Evolutionary conservation across 495 filamentous ascomycete species (phyloP), one percentile per base, ranked within the genome.

Genomic region (Gamarada debralockiae): DNA sequence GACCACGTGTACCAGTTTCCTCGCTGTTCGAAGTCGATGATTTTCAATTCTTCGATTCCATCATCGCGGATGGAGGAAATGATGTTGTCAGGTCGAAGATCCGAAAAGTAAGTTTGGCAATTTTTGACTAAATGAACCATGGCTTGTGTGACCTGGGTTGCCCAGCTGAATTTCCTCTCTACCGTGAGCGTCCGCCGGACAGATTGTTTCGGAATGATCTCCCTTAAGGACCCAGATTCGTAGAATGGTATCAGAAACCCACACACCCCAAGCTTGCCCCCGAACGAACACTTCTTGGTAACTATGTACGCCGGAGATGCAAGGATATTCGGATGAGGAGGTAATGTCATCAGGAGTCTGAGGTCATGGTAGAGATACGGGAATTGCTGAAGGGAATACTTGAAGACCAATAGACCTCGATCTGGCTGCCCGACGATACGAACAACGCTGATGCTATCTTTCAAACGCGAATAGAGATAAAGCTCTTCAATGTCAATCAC

Each of bases 11-110:
- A 72, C 73, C 72, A 78, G 14, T 75, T 70, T 4, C 73, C 73
- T 36, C 74, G 68, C 58, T 78, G 75, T 53, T 79, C 75, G 45
- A 78, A 77, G 50, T 79, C 75, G 10, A 77, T 66, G 70, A 79
- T 71, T 51, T 78, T 52, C 5, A 72, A 43, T 12, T 52, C 49
- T n/a, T 3, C 8, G 10, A 18, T 37, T 29, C 73, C 69, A 6
- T 15, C 27, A 25, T 2, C 37, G 48, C 44, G 70, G 69, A 50
- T 72, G 66, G 20, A 70, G 41, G 45, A 70, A 66, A n/a, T 65
- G 61, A 33, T 69, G 69, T 51, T 69, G 68, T 0, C 62, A 58
- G 2, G 33, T 34, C 3, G 9, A 7, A 3, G 29, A 17, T 13
- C n/a, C n/a, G n/a, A n/a, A n/a, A n/a, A n/a, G n/a, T n/a, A n/a